phyloP scores from a whole-genome alignment of 1,284 basidiomycete genomes.

The Trichosporon sp. region DNA sequence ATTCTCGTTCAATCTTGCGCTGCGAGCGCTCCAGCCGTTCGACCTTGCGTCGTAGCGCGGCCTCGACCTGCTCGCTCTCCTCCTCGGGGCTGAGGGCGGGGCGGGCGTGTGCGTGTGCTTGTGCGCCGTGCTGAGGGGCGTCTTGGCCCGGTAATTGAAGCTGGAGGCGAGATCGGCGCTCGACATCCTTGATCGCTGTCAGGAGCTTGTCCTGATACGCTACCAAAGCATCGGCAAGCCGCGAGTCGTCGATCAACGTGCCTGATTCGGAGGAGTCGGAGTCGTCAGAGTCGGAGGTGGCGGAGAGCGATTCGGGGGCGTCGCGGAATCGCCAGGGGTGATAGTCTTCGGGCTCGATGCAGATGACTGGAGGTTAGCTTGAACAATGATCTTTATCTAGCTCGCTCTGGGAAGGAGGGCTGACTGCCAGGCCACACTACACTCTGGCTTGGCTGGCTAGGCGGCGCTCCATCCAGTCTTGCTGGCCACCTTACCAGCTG shows the following conservation, averaged over 20 bases:
- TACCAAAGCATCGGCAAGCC: slow-evolving; percentile 44
- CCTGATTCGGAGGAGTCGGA: not conserved
- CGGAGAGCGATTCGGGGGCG: slow-evolving; percentile 38
- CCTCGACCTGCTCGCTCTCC: not conserved
- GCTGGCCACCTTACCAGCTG: too few relatives aligned
- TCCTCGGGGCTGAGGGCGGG: not conserved
- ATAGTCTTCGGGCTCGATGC: slow-evolving; percentile 43
- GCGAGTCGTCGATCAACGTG: slow-evolving; percentile 21
- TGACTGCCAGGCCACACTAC: too few relatives aligned
- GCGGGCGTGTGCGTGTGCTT: not conserved
- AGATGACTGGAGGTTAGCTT: slow-evolving; percentile 40
- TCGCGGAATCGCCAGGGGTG: slow-evolving; percentile 45
- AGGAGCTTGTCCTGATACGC: slow-evolving; percentile 45
- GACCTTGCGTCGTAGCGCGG: not conserved
- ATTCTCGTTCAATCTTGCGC: not conserved
- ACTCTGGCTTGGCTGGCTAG: too few relatives aligned
- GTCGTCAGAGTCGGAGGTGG: slow-evolving; percentile 16
- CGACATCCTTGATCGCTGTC: slow-evolving; percentile 24
- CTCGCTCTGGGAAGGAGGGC: too few relatives aligned
- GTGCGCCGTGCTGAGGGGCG: not conserved
- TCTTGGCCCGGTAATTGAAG: not conserved
- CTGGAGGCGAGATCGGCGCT: not conserved
- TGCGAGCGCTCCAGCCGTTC: not conserved
- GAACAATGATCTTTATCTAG: too few relatives aligned
- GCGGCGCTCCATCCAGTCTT: too few relatives aligned